Evolutionary conservation across 495 filamentous ascomycete genomes (phyloP).

Genomic region (Trichocladium antarcticum): DNA sequence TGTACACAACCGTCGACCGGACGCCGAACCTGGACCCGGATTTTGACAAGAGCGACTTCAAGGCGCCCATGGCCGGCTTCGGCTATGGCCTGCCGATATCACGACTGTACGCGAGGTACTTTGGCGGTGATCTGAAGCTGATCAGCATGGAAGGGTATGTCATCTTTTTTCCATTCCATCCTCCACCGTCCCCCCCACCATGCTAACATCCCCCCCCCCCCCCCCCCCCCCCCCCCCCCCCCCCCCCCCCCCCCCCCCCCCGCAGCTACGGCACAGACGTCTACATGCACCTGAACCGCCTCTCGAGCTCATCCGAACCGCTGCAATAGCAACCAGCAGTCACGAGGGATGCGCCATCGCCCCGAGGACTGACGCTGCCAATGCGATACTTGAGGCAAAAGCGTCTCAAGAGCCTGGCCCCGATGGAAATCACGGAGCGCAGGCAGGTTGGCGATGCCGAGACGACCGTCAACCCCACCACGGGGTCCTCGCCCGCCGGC

Average conservation of each 20-base stretch:
- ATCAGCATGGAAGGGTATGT: slow-evolving; percentile 99
- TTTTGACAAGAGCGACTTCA: slow-evolving; percentile 99
- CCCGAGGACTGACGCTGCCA: slow-evolving; percentile 81
- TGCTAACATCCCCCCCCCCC: neutral
- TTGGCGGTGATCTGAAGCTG: slow-evolving; percentile 90
- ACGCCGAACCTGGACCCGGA: slow-evolving; percentile 92
- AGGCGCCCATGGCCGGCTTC: slow-evolving; percentile 97
- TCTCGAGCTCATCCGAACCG: slow-evolving; percentile 91
- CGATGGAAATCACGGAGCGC: slow-evolving; percentile 61
- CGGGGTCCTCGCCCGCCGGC: neutral
- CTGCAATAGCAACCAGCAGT: slow-evolving; percentile 97
- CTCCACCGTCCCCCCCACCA: too few species aligned
- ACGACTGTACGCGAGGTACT: slow-evolving; percentile 89
- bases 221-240: too few species aligned
- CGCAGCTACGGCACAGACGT: slow-evolving; percentile 92
- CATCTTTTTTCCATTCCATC: neutral
- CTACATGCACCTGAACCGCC: slow-evolving; percentile 91
- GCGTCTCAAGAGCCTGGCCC: slow-evolving; percentile 39
- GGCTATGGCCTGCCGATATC: slow-evolving; percentile 92
- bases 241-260: too few species aligned
- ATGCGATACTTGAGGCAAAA: slow-evolving; percentile 48
- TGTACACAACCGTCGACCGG: slow-evolving; percentile 97
- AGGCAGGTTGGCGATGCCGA: slow-evolving; percentile 82
- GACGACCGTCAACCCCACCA: slow-evolving; percentile 44
- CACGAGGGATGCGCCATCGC: slow-evolving; percentile 63